Evolutionary conservation across 108 stramenopile genomes (phyloP).

Genomic region (Stephanodiscus triporus): DNA sequence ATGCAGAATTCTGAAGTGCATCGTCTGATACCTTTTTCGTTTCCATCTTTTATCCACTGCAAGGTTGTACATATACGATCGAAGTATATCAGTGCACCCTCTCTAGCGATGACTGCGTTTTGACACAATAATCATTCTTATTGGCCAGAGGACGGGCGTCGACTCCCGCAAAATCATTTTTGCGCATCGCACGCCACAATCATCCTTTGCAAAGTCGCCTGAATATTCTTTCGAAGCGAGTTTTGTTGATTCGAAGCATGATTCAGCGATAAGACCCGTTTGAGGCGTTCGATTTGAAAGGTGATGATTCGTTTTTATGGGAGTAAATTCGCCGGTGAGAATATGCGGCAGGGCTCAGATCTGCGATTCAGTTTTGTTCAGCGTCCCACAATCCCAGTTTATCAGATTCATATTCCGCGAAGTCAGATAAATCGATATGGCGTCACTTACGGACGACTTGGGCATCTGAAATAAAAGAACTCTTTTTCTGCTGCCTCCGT

Average conservation of each 20-base stretch:
- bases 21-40: too few relatives aligned
- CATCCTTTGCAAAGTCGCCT: constrained; percentile 50
- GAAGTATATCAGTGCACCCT: constrained; percentile 12
- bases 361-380: constrained; percentile 13
- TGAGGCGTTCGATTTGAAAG: constrained; percentile 65
- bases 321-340: constrained; percentile 72
- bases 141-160: constrained; percentile 48
- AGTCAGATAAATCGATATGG: neutral
- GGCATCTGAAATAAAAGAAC: constrained; percentile 44
- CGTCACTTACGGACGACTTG: constrained; percentile 46
- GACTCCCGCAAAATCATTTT: constrained; percentile 60
- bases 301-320: constrained; percentile 61
- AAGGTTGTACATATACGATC: constrained; percentile 83
- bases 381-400: neutral
- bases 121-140: neutral
- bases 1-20: too few relatives aligned
- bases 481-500: constrained; percentile 13
- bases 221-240: neutral
- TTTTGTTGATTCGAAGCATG: constrained; percentile 50
- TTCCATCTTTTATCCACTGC: constrained; percentile 63
- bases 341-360: constrained; percentile 65
- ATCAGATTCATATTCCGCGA: neutral
- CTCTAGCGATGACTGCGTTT: neutral
- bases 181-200: constrained; percentile 65
- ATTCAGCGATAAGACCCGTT: constrained; percentile 66